Evolutionary conservation across 2,329 filamentous ascomycete species (phyloP).

Genomic region (Cryphonectria carpinicola): DNA sequence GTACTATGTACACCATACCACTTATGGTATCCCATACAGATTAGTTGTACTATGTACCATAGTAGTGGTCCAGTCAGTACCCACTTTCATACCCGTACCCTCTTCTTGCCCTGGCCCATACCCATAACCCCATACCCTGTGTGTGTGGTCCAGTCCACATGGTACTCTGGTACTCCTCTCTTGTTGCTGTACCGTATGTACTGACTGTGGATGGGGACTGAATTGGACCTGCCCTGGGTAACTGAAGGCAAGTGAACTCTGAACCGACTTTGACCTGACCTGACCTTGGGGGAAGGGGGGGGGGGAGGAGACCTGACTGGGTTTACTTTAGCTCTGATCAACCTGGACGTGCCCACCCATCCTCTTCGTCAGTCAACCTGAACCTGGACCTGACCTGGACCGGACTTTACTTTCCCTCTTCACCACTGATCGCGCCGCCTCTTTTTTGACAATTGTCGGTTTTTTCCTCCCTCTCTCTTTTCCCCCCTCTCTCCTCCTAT

Average conservation of each 20-base stretch:
- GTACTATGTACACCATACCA: not conserved
- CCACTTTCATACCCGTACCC: conserved; percentile 5
- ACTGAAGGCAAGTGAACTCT: not conserved
- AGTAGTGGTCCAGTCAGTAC: not conserved
- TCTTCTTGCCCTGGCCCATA: not conserved
- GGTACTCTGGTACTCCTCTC: not conserved
- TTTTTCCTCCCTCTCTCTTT: not conserved
- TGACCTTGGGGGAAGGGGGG: not conserved
- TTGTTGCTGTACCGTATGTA: not conserved
- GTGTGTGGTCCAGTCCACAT: too few species aligned
- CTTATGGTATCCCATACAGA: not conserved
- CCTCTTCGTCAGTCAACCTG: conserved; percentile 12
- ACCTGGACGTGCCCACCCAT: conserved; percentile 27
- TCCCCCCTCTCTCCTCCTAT: conserved; percentile 7
- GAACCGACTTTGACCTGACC: not conserved
- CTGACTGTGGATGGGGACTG: not conserved
- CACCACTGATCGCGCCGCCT: conserved; percentile 21
- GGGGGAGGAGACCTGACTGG: conserved; percentile 13
- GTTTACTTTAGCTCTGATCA: conserved; percentile 29
- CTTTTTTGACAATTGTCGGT: conserved; percentile 11
- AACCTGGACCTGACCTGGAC: conserved; percentile 12
- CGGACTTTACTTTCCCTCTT: conserved; percentile 12
- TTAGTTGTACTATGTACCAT: not conserved
- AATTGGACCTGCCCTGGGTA: not conserved
- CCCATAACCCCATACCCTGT: too few species aligned